A percentile compares a stretch with the other conserved stretches of the same genome.
Conservation (phyloP, 768 basidiomycete species). For the Boletellus sp. region DNA sequence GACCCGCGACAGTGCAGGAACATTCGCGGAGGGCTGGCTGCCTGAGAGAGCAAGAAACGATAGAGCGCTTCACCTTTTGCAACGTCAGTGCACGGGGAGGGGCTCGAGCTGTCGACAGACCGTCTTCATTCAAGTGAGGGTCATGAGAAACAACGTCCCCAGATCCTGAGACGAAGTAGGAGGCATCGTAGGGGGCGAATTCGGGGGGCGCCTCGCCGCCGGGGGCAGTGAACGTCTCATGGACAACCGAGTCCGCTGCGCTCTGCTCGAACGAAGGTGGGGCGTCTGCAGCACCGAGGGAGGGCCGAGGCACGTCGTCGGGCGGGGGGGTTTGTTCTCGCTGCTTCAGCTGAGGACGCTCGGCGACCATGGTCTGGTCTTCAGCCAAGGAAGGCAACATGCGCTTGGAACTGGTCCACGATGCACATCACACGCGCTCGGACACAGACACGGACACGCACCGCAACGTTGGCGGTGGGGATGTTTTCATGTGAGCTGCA, state of each 20-base stretch:
- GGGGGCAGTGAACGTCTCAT: constrained; percentile 18
- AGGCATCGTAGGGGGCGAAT: constrained; percentile 62
- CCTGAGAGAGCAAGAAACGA: constrained; percentile 64
- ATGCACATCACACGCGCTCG: no score
- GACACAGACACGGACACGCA: no score
- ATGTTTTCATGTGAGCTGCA: no score
- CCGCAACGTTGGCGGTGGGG: no score
- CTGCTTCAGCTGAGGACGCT: constrained; percentile 6
- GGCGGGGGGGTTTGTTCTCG: neutral
- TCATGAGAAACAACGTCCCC: constrained; percentile 70
- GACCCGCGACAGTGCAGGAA: constrained; percentile 50
- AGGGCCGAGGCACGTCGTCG: neutral
- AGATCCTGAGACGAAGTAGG: constrained; percentile 45
- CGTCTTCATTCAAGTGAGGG: constrained; percentile 62
- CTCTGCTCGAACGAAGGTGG: constrained; percentile 31
- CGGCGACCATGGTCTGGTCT: neutral
- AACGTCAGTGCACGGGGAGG: constrained; percentile 1
- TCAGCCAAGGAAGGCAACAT: neutral
- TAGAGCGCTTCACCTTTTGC: constrained; percentile 63
- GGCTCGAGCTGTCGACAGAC: constrained; percentile 27
- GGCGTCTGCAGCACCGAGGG: neutral
- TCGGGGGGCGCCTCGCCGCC: constrained; percentile 53
- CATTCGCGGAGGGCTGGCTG: constrained; percentile 42
- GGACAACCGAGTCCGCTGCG: constrained; percentile 12
- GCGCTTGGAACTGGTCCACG: no score